Evolutionary conservation across 2,329 filamentous ascomycete species (phyloP).

Genomic region (Aspergillus alliaceus): DNA sequence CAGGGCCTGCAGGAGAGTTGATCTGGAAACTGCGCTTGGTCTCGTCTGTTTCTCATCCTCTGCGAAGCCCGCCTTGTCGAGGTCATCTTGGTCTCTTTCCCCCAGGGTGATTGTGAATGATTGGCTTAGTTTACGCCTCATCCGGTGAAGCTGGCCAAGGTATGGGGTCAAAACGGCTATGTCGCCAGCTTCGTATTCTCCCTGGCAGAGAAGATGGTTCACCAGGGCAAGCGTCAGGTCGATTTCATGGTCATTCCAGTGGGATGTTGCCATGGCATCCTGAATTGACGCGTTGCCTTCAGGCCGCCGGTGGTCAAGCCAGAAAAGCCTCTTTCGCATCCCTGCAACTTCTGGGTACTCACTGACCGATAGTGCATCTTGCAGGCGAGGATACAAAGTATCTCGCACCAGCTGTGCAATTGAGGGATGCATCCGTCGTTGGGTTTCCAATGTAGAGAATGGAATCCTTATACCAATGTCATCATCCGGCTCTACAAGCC

Average conservation of each 20-base stretch:
- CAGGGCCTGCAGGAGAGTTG: constrained; percentile 50
- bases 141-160: constrained; percentile 51
- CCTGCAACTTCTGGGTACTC: constrained; percentile 47
- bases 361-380: constrained; percentile 47
- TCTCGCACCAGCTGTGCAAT: constrained; percentile 60
- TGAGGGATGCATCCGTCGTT: constrained; percentile 65
- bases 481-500: constrained; percentile 40
- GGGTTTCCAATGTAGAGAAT: constrained; percentile 52
- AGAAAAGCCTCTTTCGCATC: constrained; percentile 51
- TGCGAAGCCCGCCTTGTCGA: constrained; percentile 44
- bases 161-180: constrained; percentile 71
- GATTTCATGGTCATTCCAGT: constrained; percentile 57
- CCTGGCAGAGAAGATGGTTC: constrained; percentile 65
- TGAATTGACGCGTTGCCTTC: constrained; percentile 37
- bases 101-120: constrained; percentile 63
- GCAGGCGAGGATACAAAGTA: constrained; percentile 57
- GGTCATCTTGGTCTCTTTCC: constrained; percentile 61
- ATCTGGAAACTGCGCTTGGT: constrained; percentile 31
- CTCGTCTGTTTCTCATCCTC: constrained; percentile 23
- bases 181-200: constrained; percentile 57
- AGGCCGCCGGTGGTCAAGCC: constrained; percentile 49
- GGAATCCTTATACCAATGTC: constrained; percentile 29
- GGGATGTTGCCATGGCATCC: constrained; percentile 38
- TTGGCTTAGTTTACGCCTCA: constrained; percentile 38
- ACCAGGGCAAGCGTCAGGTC: constrained; percentile 64